Base-by-base conservation (phyloP, 2,329 filamentous ascomycete species). In the Simplicillium sp. region DNA sequence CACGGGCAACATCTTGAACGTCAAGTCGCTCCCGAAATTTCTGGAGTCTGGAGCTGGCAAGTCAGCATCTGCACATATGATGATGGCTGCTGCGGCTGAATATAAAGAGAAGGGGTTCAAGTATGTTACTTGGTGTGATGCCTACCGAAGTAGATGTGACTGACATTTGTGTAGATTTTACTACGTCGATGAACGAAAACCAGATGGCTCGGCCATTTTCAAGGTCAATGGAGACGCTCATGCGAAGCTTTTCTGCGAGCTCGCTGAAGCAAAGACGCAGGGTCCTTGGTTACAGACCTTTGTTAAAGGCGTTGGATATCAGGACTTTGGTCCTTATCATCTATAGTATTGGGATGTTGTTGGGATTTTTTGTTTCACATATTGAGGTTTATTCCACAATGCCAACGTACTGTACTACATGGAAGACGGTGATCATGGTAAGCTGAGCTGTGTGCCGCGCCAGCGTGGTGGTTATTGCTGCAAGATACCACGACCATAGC, bases 101-200 rank as follows among this genome's bases (percentile, higher is more conserved):
- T 67, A 67, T 46, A 49, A 53, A 39, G 54, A 55, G 7, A 43
- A 50, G 29, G 61, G 64, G 34, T 60, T 46, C 48, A 61, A 59
- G 61, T 55, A 52, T 37, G 54, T 41, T n/a, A n/a, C 14, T n/a
- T 9, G 6, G 9, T 25, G 6, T 25, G 5, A 25, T 9, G 20
- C 5, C 20, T 5, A 9, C 20, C 9, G 11, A 9, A 11, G 29
- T 40, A 9, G 34, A 38, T 11, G n/a, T 29, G 28, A 42, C 36
- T 40, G 17, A 43, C 7, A 7, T 1, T 11, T 34, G 6, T 41
- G 3, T 44, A 73, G 70, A 33, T 75, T 75, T 48, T 73, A 73
- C 46, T 75, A 68, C 41, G 65, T 55, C 3, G 70, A 75, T 38
- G 66, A 75, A 48, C 58, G 70, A 11, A 62, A 61, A 11, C 42